These are phyloP conservation scores for Apophysomyces trapeziformis DNA, from an alignment of 371 early-diverging fungal species.

Conservation along the genomic window DNA sequence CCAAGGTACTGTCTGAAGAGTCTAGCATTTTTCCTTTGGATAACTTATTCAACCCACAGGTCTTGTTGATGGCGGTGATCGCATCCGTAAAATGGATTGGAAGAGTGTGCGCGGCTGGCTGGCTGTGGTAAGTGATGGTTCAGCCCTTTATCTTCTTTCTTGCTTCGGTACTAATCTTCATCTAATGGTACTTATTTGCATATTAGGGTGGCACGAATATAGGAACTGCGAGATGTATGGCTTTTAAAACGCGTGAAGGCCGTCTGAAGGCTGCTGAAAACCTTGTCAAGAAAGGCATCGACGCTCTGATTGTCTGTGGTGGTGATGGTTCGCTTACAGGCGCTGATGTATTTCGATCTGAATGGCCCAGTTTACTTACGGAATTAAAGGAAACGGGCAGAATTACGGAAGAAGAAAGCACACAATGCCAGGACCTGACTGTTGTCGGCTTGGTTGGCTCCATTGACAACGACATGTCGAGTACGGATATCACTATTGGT, in stretches of 20 bases:
- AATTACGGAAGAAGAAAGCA: conserved; percentile 64
- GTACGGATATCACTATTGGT: conserved; percentile 97
- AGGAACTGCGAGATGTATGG: conserved; percentile 92
- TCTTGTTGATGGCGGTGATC: conserved; percentile 90
- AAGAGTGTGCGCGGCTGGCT: conserved; percentile 89
- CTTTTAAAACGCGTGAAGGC: conserved; percentile 89
- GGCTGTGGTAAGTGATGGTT: conserved; percentile 61
- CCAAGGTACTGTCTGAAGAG: conserved; percentile 65
- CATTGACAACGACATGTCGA: conserved; percentile 98
- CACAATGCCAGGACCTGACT: conserved; percentile 67
- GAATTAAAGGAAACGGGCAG: conserved; percentile 70
- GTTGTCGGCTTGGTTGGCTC: conserved; percentile 98
- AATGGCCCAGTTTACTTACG: conserved; percentile 87
- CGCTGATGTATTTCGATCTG: conserved; percentile 90
- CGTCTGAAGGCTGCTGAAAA: conserved; percentile 89
- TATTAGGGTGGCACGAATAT: conserved; percentile 96
- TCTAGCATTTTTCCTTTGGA: no score
- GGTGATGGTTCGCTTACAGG: conserved; percentile 99
- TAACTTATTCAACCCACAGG: conserved; percentile 41
- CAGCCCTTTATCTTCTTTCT: no score
- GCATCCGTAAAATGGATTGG: conserved; percentile 91
- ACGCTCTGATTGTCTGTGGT: conserved; percentile 96
- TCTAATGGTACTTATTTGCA: neutral
- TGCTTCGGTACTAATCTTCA: neutral
- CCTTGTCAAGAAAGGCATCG: conserved; percentile 91